Percentiles rank a stretch among this genome's conserved stretches.
Evolutionary conservation across 768 basidiomycete species (phyloP).

Genomic region (Chlorophyllum brunneum): DNA sequence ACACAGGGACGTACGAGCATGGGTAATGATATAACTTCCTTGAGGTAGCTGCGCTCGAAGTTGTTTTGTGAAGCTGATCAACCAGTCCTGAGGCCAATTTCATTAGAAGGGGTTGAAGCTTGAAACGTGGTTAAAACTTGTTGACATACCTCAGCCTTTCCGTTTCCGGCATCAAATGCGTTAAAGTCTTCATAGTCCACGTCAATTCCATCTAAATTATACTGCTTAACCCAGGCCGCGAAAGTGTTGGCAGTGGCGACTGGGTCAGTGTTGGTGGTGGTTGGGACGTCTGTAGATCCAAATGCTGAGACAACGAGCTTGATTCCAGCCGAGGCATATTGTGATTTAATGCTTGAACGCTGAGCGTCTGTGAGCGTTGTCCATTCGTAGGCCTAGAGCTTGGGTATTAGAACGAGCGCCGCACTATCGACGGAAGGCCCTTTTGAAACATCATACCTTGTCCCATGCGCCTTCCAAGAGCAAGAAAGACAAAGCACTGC

Average conservation of each 20-base stretch:
- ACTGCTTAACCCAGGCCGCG: conserved; percentile 62
- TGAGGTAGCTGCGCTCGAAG: conserved; percentile 45
- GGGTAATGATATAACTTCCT: conserved; percentile 48
- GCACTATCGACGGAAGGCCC: background rate
- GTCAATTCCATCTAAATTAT: conserved; percentile 64
- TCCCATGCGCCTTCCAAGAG: conserved; percentile 54
- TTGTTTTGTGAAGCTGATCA: conserved; percentile 49
- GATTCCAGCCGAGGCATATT: conserved; percentile 58
- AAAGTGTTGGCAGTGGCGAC: conserved; percentile 57
- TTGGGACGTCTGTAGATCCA: conserved; percentile 55
- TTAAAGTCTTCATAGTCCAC: conserved; percentile 76
- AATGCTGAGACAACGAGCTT: conserved; percentile 60
- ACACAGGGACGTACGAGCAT: conserved; percentile 41
- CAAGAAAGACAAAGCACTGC: conserved; percentile 50
- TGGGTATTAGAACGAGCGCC: background rate
- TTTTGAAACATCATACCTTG: conserved; percentile 28
- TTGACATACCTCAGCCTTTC: conserved; percentile 44
- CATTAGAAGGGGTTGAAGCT: background rate
- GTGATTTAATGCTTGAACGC: conserved; percentile 43
- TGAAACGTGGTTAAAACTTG: background rate
- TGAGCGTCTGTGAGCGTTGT: conserved; percentile 39
- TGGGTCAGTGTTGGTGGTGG: conserved; percentile 55
- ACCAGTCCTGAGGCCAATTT: conserved; percentile 35
- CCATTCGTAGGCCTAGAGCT: conserved; percentile 48
- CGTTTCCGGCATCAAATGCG: conserved; percentile 50